These are phyloP conservation scores for Gracilaria gracilis DNA, from an alignment of 23 red algal genomes.

Conservation along the genomic window DNA sequence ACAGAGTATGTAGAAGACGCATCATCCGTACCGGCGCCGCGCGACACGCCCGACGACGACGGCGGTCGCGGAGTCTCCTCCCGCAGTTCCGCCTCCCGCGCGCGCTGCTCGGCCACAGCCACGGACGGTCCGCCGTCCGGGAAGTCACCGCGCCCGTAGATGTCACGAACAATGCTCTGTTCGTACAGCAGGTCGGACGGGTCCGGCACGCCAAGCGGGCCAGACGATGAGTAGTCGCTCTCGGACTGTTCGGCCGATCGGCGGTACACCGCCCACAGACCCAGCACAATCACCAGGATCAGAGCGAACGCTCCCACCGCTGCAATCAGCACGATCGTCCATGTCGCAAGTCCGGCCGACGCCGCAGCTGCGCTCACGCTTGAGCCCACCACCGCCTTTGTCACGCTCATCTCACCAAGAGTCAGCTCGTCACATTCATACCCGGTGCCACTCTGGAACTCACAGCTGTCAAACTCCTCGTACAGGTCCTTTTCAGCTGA, in stretches of 20 bases:
- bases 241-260: slow-evolving; percentile 44
- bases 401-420: slow-evolving; percentile 24
- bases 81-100: slow-evolving; percentile 56
- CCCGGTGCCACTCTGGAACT: slow-evolving; percentile 30
- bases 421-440: slow-evolving; percentile 45
- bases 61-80: slow-evolving; percentile 74
- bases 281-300: slow-evolving; percentile 62
- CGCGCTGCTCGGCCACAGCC: slow-evolving; percentile 60
- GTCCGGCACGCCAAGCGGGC: slow-evolving; percentile 73
- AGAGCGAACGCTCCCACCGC: slow-evolving; percentile 53
- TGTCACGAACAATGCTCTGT: slow-evolving; percentile 77
- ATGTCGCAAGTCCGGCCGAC: slow-evolving; percentile 36
- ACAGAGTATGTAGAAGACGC: slow-evolving; percentile 77
- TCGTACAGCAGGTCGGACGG: slow-evolving; percentile 81
- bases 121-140: slow-evolving; percentile 57
- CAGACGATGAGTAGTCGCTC: slow-evolving; percentile 72
- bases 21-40: slow-evolving; percentile 61
- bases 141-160: slow-evolving; percentile 75
- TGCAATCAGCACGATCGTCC: slow-evolving; percentile 73
- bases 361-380: neutral
- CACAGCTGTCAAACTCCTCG: slow-evolving; percentile 34
- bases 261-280: slow-evolving; percentile 47
- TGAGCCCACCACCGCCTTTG: slow-evolving; percentile 1
- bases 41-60: slow-evolving; percentile 68
- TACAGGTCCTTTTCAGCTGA: slow-evolving; percentile 12